Evolutionary conservation across 73 alveolate species (phyloP).

Genomic region (Tetrahymena borealis): DNA sequence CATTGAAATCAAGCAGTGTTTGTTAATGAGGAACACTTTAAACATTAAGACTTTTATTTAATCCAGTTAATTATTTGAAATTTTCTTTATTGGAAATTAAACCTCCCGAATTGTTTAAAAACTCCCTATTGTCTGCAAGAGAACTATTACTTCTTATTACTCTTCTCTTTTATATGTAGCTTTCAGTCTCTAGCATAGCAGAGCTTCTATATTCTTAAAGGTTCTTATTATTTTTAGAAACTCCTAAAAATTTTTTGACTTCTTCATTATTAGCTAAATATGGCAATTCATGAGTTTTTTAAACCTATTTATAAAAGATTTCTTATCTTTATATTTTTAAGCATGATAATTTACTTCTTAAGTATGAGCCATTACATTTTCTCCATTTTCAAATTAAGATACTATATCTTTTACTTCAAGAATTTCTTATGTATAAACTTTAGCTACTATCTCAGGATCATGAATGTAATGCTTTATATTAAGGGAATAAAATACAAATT

Average conservation of each 20-base stretch:
- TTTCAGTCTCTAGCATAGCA: neutral
- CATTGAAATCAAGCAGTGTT: neutral
- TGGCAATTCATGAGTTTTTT: neutral
- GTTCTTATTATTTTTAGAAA: neutral
- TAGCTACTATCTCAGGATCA: neutral
- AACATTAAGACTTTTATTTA: neutral
- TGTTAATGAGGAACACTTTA: neutral
- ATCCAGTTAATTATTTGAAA: neutral
- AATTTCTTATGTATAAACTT: neutral
- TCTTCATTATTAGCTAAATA: neutral
- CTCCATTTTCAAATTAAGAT: neutral
- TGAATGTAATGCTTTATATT: neutral
- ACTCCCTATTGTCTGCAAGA: neutral
- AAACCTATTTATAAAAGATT: neutral
- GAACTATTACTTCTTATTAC: neutral
- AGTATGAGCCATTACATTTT: neutral
- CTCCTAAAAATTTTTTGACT: neutral
- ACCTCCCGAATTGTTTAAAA: neutral
- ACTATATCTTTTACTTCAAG: neutral
- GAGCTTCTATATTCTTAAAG: neutral
- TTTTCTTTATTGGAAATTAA: neutral
- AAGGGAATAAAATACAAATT: no score
- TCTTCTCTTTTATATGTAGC: neutral
- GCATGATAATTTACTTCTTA: neutral
- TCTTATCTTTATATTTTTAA: neutral